Evolutionary conservation across 2,329 filamentous ascomycete genomes (phyloP).

Genomic region (Tolypocladium inflatum): DNA sequence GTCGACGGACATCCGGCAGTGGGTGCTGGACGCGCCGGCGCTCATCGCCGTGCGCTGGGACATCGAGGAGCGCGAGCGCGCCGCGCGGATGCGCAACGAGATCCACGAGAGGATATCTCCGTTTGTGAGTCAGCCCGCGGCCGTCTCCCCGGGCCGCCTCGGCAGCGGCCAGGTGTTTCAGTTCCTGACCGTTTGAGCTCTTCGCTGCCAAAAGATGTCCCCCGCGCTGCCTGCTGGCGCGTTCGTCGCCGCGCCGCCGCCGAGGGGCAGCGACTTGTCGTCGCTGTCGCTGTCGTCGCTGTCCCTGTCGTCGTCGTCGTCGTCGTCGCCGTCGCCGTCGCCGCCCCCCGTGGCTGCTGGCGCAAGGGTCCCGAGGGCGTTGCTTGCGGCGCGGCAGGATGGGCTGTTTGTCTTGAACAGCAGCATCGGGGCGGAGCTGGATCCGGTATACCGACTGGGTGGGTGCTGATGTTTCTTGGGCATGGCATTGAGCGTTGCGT

Average conservation of each 20-base stretch:
- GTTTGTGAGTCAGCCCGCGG: conserved; percentile 8
- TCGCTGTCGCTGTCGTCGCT: not conserved
- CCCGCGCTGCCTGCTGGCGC: not conserved
- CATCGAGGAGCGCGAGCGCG: conserved; percentile 46
- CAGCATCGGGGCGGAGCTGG: not conserved
- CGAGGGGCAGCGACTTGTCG: not conserved
- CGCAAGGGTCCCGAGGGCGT: not conserved
- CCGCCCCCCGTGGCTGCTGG: not conserved
- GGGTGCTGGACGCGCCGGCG: conserved; percentile 42
- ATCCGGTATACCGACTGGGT: not conserved
- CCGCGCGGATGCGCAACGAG: conserved; percentile 31
- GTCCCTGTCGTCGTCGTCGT: not conserved
- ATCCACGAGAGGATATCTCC: conserved; percentile 32
- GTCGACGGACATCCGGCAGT: conserved; percentile 38
- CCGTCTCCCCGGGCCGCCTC: not conserved
- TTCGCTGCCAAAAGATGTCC: not conserved
- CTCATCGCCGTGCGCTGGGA: conserved; percentile 49
- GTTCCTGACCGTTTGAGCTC: not conserved
- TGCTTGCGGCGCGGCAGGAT: not conserved
- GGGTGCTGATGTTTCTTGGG: not conserved
- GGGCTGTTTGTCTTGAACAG: not conserved
- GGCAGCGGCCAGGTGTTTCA: not conserved
- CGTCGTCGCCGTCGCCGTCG: not conserved
- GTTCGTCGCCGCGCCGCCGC: not conserved
- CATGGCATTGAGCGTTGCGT: not conserved